These are phyloP conservation scores for Agapanthus africanus DNA, from an alignment of 106 monocot genomes.

Conservation along the genomic window DNA sequence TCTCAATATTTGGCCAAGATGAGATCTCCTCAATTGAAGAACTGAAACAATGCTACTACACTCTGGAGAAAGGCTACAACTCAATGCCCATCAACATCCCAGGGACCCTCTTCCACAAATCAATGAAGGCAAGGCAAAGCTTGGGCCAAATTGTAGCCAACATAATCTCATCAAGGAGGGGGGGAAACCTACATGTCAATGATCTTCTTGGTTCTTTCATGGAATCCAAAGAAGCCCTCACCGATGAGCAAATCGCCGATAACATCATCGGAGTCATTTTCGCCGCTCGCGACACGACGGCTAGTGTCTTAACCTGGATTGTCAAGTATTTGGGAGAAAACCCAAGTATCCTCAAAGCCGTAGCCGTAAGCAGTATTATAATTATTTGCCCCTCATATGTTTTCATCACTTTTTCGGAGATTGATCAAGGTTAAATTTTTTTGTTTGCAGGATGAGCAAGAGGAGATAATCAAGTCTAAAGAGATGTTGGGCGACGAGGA, in stretches of 20 bases:
- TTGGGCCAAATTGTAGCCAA: constrained; percentile 40
- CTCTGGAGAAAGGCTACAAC: constrained; percentile 90
- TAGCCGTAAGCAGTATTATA: constrained; percentile 39
- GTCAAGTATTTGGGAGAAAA: constrained; percentile 91
- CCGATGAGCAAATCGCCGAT: constrained; percentile 78
- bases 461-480: constrained; percentile 36
- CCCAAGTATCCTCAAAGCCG: constrained; percentile 56
- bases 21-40: constrained; percentile 60
- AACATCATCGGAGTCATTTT: constrained; percentile 96
- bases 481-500: no score
- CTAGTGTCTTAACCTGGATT: constrained; percentile 87
- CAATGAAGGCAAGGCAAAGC: constrained; percentile 63
- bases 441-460: constrained; percentile 75
- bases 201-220: constrained; percentile 83
- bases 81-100: constrained; percentile 91
- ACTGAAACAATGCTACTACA: constrained; percentile 75
- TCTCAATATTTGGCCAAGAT: constrained; percentile 67
- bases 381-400: neutral
- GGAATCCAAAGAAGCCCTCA: constrained; percentile 51
- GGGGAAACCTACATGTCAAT: constrained; percentile 7
- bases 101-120: constrained; percentile 80
- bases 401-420: no score
- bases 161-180: constrained; percentile 41
- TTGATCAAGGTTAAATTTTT: neutral
- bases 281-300: constrained; percentile 84